phyloP scores from a whole-genome alignment of 2,329 filamentous ascomycete genomes.

The Fusarium sp. region DNA sequence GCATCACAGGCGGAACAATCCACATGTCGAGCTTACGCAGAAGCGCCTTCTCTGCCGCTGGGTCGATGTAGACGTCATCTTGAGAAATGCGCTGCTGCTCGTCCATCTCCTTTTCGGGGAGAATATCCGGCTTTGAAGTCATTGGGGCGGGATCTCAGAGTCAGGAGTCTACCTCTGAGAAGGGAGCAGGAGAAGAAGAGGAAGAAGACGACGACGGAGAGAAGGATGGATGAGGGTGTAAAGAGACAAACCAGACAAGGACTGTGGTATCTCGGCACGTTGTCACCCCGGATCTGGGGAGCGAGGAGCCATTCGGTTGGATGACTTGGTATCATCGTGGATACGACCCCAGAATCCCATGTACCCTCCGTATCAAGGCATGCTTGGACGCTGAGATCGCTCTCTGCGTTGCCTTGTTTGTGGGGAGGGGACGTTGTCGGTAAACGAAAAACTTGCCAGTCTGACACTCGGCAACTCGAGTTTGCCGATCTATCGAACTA shows the following conservation, averaged over 20 bases:
- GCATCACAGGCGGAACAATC: slow-evolving; percentile 68
- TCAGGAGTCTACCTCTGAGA: neutral
- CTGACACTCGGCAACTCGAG: slow-evolving; percentile 4
- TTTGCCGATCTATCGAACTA: slow-evolving; percentile 16
- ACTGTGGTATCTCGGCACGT: slow-evolving; percentile 32
- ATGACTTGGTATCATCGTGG: slow-evolving; percentile 6
- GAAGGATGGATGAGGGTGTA: neutral
- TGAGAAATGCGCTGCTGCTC: slow-evolving; percentile 18
- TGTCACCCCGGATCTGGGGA: slow-evolving; percentile 27
- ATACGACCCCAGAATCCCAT: slow-evolving; percentile 27
- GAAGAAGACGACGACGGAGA: neutral
- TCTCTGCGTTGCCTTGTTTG: slow-evolving; percentile 17
- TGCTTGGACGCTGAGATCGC: slow-evolving; percentile 20
- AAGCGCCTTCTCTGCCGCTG: slow-evolving; percentile 50
- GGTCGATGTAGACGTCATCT: slow-evolving; percentile 44
- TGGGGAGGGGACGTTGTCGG: slow-evolving; percentile 11
- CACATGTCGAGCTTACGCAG: slow-evolving; percentile 68
- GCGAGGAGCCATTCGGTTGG: slow-evolving; percentile 11
- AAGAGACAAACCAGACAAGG: neutral
- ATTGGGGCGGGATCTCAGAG: slow-evolving; percentile 14
- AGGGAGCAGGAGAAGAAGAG: neutral
- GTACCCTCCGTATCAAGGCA: slow-evolving; percentile 1
- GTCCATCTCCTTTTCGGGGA: slow-evolving; percentile 36
- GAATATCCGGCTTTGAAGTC: slow-evolving; percentile 22
- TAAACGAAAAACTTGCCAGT: slow-evolving; percentile 31